Conservation (phyloP, 306 rosid genomes). For the Erythrophleum fordii region DNA sequence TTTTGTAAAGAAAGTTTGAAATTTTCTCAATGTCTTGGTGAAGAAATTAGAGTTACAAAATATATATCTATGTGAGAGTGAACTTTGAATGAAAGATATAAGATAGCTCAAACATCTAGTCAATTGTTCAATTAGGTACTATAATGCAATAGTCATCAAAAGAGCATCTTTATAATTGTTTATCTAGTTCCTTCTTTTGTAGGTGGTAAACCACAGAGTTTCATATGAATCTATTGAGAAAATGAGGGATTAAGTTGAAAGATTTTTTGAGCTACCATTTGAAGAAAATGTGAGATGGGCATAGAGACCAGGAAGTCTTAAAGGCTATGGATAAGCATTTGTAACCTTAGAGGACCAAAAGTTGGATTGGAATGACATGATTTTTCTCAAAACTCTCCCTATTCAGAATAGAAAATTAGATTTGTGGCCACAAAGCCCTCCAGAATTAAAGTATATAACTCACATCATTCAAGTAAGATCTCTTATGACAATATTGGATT, state of each 20-base stretch:
- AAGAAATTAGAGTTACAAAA: too few species aligned
- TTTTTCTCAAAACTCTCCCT: constrained; percentile 52
- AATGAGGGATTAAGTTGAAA: constrained; percentile 46
- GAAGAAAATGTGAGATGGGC: constrained; percentile 48
- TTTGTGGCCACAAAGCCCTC: constrained; percentile 63
- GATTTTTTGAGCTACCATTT: constrained; percentile 51
- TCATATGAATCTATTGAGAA: constrained; percentile 30
- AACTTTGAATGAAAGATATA: too few species aligned
- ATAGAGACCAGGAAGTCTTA: constrained; percentile 53
- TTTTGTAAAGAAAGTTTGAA: too few species aligned
- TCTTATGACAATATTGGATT: not conserved
- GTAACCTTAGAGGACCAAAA: constrained; percentile 49
- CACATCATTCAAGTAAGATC: not conserved
- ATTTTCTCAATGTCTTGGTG: too few species aligned
- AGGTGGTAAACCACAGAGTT: constrained; percentile 54
- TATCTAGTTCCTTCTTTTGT: not conserved
- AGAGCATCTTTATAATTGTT: not conserved
- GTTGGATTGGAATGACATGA: constrained; percentile 64
- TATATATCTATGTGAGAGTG: too few species aligned
- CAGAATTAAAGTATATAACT: constrained; percentile 43
- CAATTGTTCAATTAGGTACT: too few species aligned
- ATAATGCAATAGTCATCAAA: too few species aligned
- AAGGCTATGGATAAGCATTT: constrained; percentile 63
- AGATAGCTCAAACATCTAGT: too few species aligned
- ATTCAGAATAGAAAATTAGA: constrained; percentile 42